Evolutionary conservation across 2,329 filamentous ascomycete species (phyloP).

Genomic region (Pyrenophora graminea): DNA sequence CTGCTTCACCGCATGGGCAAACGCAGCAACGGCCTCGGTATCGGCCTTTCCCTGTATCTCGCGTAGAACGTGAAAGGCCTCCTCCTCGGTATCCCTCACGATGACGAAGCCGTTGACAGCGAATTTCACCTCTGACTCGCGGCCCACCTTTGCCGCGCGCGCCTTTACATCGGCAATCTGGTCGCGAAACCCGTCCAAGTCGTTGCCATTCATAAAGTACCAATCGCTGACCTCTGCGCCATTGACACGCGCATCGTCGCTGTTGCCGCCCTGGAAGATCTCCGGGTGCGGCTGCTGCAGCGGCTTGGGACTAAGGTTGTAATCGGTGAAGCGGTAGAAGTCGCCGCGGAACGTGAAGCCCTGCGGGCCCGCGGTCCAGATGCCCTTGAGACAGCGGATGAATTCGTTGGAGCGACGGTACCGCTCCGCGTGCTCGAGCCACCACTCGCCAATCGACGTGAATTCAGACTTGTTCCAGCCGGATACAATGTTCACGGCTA

Average conservation of each 20-base stretch:
- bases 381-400: constrained; percentile 56
- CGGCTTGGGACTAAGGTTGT: constrained; percentile 56
- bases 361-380: constrained; percentile 54
- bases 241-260: constrained; percentile 56
- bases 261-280: constrained; percentile 60
- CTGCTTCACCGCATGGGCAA: constrained; percentile 55
- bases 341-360: constrained; percentile 56
- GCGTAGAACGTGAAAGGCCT: constrained; percentile 54
- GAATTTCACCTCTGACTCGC: constrained; percentile 54
- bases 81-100: constrained; percentile 55
- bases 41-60: constrained; percentile 61
- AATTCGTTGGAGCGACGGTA: constrained; percentile 57
- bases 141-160: constrained; percentile 51
- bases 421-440: constrained; percentile 59
- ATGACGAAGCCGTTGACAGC: constrained; percentile 58
- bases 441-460: constrained; percentile 58
- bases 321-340: constrained; percentile 59
- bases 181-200: constrained; percentile 56
- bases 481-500: constrained; percentile 58
- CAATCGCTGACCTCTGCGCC: constrained; percentile 55
- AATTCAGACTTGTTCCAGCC: constrained; percentile 62
- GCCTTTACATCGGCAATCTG: constrained; percentile 57
- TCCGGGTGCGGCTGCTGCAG: constrained; percentile 56
- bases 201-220: constrained; percentile 63
- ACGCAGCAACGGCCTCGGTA: constrained; percentile 55